Conservation (phyloP, 2,329 filamentous ascomycete genomes). For the Aspergillus sp. region DNA sequence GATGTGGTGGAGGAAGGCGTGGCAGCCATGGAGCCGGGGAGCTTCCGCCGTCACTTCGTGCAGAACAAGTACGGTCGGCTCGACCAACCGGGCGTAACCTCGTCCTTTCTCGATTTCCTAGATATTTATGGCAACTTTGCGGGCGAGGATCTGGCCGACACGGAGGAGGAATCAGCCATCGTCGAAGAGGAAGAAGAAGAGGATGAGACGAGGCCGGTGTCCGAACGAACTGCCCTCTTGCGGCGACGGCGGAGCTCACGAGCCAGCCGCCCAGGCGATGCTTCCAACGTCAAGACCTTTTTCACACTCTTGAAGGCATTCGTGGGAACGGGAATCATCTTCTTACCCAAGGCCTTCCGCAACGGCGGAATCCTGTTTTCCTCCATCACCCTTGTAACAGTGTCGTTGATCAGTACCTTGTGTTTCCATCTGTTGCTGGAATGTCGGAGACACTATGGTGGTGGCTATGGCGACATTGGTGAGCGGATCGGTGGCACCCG, state of each 20-base stretch:
- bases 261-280: slow-evolving; percentile 57
- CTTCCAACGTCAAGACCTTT: slow-evolving; percentile 71
- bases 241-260: slow-evolving; percentile 56
- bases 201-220: slow-evolving; percentile 26
- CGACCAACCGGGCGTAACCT: slow-evolving; percentile 17
- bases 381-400: slow-evolving; percentile 64
- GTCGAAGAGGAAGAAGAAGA: slow-evolving; percentile 56
- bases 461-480: slow-evolving; percentile 75
- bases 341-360: slow-evolving; percentile 75
- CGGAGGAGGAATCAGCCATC: slow-evolving; percentile 53
- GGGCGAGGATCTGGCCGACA: slow-evolving; percentile 66
- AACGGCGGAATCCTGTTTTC: slow-evolving; percentile 79
- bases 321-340: slow-evolving; percentile 80
- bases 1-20: slow-evolving; percentile 38
- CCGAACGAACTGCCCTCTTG: slow-evolving; percentile 65
- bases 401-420: slow-evolving; percentile 67
- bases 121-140: slow-evolving; percentile 76
- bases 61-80: slow-evolving; percentile 34
- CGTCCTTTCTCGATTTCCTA: slow-evolving; percentile 69
- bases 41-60: slow-evolving; percentile 57
- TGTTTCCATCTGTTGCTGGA: slow-evolving; percentile 73
- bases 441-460: slow-evolving; percentile 65
- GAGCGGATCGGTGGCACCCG: slow-evolving; percentile 64
- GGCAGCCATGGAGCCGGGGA: slow-evolving; percentile 54
- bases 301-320: slow-evolving; percentile 79